Conservation (phyloP, 2,329 filamentous ascomycete species). For the Chaetomium olivaceum region DNA sequence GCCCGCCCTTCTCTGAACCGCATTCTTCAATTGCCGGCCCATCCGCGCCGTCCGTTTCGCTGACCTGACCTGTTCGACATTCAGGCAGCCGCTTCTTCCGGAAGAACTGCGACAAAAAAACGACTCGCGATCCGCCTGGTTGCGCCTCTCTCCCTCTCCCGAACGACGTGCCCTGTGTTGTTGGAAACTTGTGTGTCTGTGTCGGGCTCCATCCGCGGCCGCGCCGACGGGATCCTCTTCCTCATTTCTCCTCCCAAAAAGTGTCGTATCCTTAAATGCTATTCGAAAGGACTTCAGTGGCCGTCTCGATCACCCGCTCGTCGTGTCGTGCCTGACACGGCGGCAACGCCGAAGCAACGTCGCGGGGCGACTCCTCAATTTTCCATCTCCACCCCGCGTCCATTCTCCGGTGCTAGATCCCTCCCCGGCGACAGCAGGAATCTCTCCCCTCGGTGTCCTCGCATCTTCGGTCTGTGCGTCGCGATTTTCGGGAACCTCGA, state of each 20-base stretch:
- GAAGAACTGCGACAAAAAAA: background rate
- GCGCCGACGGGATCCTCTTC: background rate
- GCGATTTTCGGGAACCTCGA: background rate
- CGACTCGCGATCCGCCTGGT: background rate
- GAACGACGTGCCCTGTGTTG: background rate
- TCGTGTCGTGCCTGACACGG: constrained; percentile 33
- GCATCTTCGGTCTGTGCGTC: background rate
- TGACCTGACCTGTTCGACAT: background rate
- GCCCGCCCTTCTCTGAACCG: constrained; percentile 6
- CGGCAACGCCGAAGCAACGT: constrained; percentile 26
- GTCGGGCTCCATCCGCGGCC: background rate
- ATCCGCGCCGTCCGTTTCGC: background rate
- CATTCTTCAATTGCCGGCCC: constrained; percentile 11
- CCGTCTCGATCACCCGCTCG: constrained; percentile 30
- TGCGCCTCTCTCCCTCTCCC: background rate
- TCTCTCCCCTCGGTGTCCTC: background rate
- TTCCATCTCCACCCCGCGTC: background rate
- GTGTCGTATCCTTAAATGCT: constrained; percentile 18
- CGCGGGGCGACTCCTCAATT: constrained; percentile 8
- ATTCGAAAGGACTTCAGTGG: constrained; percentile 19
- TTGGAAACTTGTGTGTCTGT: background rate
- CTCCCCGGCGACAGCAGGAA: background rate
- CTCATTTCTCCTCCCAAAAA: background rate
- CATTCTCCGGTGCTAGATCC: background rate
- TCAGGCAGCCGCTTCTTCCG: background rate